These are phyloP conservation scores for Fragaria nilgerrensis DNA, from an alignment of 306 rosid species.

Conservation along the genomic window DNA sequence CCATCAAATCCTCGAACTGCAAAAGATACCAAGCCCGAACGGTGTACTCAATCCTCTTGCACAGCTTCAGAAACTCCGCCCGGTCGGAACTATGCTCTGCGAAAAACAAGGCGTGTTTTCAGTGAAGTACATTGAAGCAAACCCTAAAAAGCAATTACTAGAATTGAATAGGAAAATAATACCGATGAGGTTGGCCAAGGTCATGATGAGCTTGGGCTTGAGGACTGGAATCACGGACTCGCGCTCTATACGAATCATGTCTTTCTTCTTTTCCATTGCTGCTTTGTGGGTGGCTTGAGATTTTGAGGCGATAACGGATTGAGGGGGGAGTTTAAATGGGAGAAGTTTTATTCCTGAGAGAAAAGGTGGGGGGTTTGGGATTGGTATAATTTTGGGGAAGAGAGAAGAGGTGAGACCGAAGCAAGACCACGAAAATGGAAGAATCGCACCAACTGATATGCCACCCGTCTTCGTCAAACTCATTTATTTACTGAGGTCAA, in stretches of 20 bases:
- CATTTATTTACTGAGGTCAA: too few relatives aligned
- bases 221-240: conserved; percentile 84
- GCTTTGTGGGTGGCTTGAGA: too few relatives aligned
- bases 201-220: conserved; percentile 66
- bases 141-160: background rate
- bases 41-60: conserved; percentile 81
- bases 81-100: conserved; percentile 72
- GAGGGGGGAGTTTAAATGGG: background rate
- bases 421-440: background rate
- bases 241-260: conserved; percentile 75
- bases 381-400: background rate
- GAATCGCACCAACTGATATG: too few relatives aligned
- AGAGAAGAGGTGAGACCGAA: background rate
- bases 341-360: background rate
- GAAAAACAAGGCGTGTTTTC: background rate
- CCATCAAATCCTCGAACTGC: conserved; percentile 95
- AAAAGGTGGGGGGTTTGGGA: background rate
- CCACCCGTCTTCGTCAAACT: too few relatives aligned
- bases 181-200: conserved; percentile 80
- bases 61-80: conserved; percentile 79
- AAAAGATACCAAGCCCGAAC: conserved; percentile 94
- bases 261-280: conserved; percentile 36
- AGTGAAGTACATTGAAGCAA: background rate
- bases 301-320: too few relatives aligned
- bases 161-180: conserved; percentile 29